A percentile compares a stretch with the other conserved stretches of the same genome.
These are phyloP conservation scores for Penicillium olsonii DNA, from an alignment of 2,329 filamentous ascomycete genomes.

Conservation along the genomic window DNA sequence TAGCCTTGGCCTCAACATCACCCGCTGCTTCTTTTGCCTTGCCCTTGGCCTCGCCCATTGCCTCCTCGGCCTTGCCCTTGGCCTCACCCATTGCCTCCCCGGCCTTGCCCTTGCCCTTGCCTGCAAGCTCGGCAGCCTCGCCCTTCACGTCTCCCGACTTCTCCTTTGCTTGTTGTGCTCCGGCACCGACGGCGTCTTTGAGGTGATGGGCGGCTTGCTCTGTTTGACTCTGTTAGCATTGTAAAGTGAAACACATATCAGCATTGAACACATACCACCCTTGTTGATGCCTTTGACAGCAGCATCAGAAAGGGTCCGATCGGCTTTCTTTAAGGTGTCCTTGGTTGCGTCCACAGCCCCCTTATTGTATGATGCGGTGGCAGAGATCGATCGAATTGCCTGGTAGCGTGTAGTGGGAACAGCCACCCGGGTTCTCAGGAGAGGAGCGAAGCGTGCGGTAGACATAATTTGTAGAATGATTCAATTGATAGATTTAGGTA, in stretches of 20 bases:
- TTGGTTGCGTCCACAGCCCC: slow-evolving; percentile 57
- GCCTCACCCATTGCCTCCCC: slow-evolving; percentile 31
- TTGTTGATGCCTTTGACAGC: slow-evolving; percentile 65
- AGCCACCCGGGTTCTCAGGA: slow-evolving; percentile 23
- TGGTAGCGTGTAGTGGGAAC: slow-evolving; percentile 18
- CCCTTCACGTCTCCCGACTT: slow-evolving; percentile 40
- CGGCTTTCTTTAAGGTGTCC: slow-evolving; percentile 59
- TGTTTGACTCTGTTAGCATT: slow-evolving; percentile 27
- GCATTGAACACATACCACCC: slow-evolving; percentile 53
- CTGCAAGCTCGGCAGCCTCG: slow-evolving; percentile 29
- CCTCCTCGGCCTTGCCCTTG: slow-evolving; percentile 38
- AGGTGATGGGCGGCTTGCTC: slow-evolving; percentile 53
- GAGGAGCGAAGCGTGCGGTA: slow-evolving; percentile 34
- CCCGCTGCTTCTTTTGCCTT: slow-evolving; percentile 29
- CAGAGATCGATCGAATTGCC: slow-evolving; percentile 50
- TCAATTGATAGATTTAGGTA: not conserved
- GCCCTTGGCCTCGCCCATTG: slow-evolving; percentile 29
- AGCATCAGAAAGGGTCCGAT: slow-evolving; percentile 56
- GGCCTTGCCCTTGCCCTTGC: slow-evolving; percentile 39
- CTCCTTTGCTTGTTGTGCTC: slow-evolving; percentile 49
- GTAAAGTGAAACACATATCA: not conserved
- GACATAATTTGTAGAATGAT: slow-evolving; percentile 15
- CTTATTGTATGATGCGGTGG: slow-evolving; percentile 52
- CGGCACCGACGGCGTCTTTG: slow-evolving; percentile 44
- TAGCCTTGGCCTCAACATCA: slow-evolving; percentile 28